Conservation (phyloP, 2,329 filamentous ascomycete species). For the Fusarium vanettenii region DNA sequence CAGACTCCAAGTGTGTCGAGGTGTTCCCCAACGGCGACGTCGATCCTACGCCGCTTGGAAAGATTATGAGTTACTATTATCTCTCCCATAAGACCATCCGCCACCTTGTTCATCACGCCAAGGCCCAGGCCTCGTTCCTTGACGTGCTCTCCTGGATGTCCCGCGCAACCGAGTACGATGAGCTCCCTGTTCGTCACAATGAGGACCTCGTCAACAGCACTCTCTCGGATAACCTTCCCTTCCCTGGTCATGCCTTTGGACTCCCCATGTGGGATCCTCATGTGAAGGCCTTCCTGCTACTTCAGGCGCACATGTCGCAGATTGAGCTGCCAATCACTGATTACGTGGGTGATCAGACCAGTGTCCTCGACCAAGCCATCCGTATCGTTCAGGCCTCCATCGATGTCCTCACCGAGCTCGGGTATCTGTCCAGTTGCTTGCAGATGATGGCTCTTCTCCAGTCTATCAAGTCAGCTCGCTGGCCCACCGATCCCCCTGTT, state of each 20-base stretch:
- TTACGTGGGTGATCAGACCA: slow-evolving; percentile 93
- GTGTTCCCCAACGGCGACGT: slow-evolving; percentile 90
- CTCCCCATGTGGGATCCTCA: slow-evolving; percentile 99
- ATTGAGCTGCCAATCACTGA: slow-evolving; percentile 94
- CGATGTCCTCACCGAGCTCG: slow-evolving; percentile 92
- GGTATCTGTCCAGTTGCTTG: slow-evolving; percentile 79
- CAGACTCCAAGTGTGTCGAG: slow-evolving; percentile 84
- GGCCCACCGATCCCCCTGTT: slow-evolving; percentile 84
- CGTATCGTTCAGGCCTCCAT: slow-evolving; percentile 97
- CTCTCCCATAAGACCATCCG: slow-evolving; percentile 95
- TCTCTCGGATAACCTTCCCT: slow-evolving; percentile 82
- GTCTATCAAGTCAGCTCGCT: slow-evolving; percentile 91
- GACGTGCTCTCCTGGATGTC: slow-evolving; percentile 94
- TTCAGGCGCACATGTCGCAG: slow-evolving; percentile 95
- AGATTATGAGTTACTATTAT: slow-evolving; percentile 99
- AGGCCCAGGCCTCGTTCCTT: slow-evolving; percentile 78
- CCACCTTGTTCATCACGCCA: slow-evolving; percentile 81
- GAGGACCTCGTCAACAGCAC: slow-evolving; percentile 97
- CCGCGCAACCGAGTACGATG: slow-evolving; percentile 93
- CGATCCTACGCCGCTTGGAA: slow-evolving; percentile 89
- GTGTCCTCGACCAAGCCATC: slow-evolving; percentile 93
- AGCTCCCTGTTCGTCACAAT: slow-evolving; percentile 96
- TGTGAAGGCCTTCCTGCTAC: slow-evolving; percentile 92
- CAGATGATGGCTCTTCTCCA: slow-evolving; percentile 89
- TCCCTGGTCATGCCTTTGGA: slow-evolving; percentile 68